Base-by-base conservation (phyloP, 2,329 filamentous ascomycete species). In the Ascochyta clinopodiicola region DNA sequence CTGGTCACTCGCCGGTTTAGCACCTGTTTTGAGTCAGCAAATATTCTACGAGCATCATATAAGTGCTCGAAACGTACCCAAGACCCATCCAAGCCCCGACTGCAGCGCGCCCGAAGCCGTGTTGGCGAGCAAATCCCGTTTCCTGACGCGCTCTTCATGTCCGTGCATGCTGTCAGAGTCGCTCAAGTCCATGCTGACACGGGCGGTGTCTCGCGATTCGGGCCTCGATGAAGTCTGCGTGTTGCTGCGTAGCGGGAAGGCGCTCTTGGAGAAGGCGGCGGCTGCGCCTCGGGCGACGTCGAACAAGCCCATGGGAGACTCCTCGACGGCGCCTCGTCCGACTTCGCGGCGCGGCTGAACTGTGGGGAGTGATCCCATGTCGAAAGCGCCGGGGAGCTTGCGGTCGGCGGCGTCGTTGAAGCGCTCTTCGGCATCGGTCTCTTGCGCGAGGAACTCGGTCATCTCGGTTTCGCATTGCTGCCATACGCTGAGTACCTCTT, bases 401-500 rank as follows among this genome's bases (percentile, higher is more conserved):
- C 82, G 69, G 62, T 91, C 87, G 1, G 83, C 88, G 15, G 82
- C 81, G 12, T 86, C 82, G 67, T 92, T 88, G 82, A 89, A 92
- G 2, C 84, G 86, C n/a, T 82, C 79, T 67, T 92, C 90, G 37
- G 84, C 84, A 51, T 84, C 85, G 4, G 84, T 84, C 66, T 94
- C 90, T 31, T 86, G 83, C 44, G 83, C 83, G 13, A 91, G 80
- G 3, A 89, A 81, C 0, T 82, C 81, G 45, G 88, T 87, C 45
- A 91, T 84, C 70, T 94, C 89, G 65, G 91, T 88, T 68, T 96
- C 91, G 61, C 89, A 92, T 39, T 88, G 83, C 12, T 89, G 85
- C 80, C 90, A 95, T 1, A 86, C 87, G 44, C 86, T 87, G 3
- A 95, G 78, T 13, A 95, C 89, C 61, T 92, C 89, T 56, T 90